Conservation (phyloP, 345 rosid species). For the Rubroshorea leprosula region DNA sequence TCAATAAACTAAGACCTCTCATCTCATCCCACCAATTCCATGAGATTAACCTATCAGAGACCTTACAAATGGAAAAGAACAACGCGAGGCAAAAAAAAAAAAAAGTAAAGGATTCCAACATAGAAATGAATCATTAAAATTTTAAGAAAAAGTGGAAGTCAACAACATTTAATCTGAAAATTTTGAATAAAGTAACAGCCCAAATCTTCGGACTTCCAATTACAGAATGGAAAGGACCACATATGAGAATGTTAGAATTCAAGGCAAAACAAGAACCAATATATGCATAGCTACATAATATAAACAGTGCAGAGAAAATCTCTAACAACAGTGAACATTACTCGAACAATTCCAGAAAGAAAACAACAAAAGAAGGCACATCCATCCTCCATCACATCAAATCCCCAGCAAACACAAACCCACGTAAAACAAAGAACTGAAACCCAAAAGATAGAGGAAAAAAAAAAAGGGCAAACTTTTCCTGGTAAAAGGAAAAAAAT, state of each 20-base stretch:
- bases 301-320: not conserved
- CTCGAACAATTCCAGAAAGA: slow-evolving; percentile 23
- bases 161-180: too few species aligned
- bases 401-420: slow-evolving; percentile 18
- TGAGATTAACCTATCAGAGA: too few species aligned
- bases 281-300: not conserved
- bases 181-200: not conserved
- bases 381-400: slow-evolving; percentile 11
- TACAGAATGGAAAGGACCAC: not conserved
- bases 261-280: not conserved
- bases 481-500: not conserved
- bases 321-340: slow-evolving; percentile 21
- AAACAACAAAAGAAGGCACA: not conserved
- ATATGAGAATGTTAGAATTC: too few species aligned
- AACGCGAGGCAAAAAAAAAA: too few species aligned
- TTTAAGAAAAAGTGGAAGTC: too few species aligned
- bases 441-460: not conserved
- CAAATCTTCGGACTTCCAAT: not conserved
- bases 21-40: not conserved
- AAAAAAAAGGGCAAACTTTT: not conserved
- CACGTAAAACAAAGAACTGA: not conserved
- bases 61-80: too few species aligned
- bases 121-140: not conserved
- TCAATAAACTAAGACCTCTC: not conserved
- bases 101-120: not conserved